A percentile compares a stretch with the other conserved stretches of the same genome.
Conservation (phyloP, 768 basidiomycete species). For the Cyclocybe aegerita region DNA sequence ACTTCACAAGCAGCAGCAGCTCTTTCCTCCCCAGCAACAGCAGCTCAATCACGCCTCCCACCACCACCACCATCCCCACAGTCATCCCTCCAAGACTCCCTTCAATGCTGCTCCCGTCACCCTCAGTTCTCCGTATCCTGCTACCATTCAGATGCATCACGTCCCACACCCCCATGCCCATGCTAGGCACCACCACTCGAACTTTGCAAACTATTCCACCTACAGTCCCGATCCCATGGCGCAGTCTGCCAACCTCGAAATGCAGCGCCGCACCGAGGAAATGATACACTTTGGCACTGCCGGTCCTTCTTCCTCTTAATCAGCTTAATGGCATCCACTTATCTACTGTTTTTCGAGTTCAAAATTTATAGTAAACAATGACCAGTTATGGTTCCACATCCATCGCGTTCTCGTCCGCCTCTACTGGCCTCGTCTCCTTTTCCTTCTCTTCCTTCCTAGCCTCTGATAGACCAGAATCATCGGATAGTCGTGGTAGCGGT, state of each 20-base stretch:
- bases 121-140: constrained; percentile 58
- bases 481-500: constrained; percentile 30
- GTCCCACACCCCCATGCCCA: constrained; percentile 81
- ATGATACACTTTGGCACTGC: constrained; percentile 49
- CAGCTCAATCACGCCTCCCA: constrained; percentile 16
- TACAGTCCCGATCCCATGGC: constrained; percentile 34
- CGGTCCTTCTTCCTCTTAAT: constrained; percentile 25
- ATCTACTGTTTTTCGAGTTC: constrained; percentile 18
- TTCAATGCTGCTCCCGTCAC: constrained; percentile 40
- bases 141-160: constrained; percentile 68
- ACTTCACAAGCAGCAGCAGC: constrained; percentile 8
- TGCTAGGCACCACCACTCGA: constrained; percentile 66
- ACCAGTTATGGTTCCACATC: constrained; percentile 42
- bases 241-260: constrained; percentile 28
- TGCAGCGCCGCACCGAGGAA: constrained; percentile 42
- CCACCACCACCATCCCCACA: constrained; percentile 7
- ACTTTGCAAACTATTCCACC: constrained; percentile 33
- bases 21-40: constrained; percentile 10
- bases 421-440: constrained; percentile 5
- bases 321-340: constrained; percentile 11
- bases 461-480: neutral
- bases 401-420: constrained; percentile 47
- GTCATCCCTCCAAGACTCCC: constrained; percentile 25
- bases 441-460: constrained; percentile 14
- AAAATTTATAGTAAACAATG: constrained; percentile 11